Conservation (phyloP, 1,139 yeast genomes). For the Geotrichum candidum region DNA sequence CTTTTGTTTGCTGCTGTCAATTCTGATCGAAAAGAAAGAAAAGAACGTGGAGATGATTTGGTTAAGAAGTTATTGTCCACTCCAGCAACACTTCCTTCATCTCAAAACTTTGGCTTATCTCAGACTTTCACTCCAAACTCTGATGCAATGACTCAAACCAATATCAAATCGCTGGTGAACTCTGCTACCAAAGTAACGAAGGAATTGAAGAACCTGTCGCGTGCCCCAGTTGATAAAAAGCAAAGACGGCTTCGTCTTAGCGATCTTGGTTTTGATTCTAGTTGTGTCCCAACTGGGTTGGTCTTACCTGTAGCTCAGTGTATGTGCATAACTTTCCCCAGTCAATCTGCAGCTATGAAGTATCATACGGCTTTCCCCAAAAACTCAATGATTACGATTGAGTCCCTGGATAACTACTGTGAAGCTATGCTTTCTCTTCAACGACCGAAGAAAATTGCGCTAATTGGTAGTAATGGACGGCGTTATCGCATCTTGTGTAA, state of each 20-base stretch:
- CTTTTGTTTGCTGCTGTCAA: slow-evolving; percentile 67
- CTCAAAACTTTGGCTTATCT: background rate
- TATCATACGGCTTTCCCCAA: slow-evolving; percentile 50
- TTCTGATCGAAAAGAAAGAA: slow-evolving; percentile 57
- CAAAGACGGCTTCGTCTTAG: slow-evolving; percentile 1
- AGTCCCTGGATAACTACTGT: slow-evolving; percentile 52
- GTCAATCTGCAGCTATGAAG: slow-evolving; percentile 41
- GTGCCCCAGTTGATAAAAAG: slow-evolving; percentile 26
- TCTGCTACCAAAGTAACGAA: slow-evolving; percentile 32
- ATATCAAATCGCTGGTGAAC: slow-evolving; percentile 19
- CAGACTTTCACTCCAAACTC: slow-evolving; percentile 16
- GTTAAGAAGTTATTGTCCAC: slow-evolving; percentile 22
- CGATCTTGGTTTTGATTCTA: slow-evolving; percentile 43
- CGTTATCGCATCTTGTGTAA: slow-evolving; percentile 74
- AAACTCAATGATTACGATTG: slow-evolving; percentile 48
- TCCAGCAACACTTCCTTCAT: slow-evolving; percentile 11
- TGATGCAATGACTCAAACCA: slow-evolving; percentile 8
- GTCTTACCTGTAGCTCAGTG: slow-evolving; percentile 79
- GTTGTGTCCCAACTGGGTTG: slow-evolving; percentile 54
- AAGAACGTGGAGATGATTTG: slow-evolving; percentile 47
- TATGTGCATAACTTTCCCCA: slow-evolving; percentile 62
- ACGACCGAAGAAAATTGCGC: slow-evolving; percentile 71
- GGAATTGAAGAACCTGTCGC: slow-evolving; percentile 34
- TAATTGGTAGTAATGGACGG: slow-evolving; percentile 73
- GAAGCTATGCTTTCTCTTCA: slow-evolving; percentile 76